These are phyloP conservation scores for Ascoidea asiatica DNA, from an alignment of 805 yeast genomes.

Conservation along the genomic window DNA sequence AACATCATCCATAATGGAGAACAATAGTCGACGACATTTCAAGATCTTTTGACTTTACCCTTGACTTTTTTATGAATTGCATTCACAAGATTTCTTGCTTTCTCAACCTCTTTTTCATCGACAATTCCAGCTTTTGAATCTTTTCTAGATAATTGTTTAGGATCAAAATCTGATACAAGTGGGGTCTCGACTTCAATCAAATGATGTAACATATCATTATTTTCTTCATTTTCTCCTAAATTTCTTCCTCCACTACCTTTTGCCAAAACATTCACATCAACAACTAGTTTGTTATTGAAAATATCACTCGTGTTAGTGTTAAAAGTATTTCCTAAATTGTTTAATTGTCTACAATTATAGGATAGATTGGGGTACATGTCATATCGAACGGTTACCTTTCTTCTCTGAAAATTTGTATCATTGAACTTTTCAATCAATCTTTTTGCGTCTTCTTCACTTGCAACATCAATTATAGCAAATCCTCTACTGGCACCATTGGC, in stretches of 20 bases:
- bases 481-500: conserved; percentile 35
- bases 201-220: too few species aligned
- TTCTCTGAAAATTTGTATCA: conserved; percentile 41
- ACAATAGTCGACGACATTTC: too few species aligned
- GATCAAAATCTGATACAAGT: too few species aligned
- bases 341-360: background rate
- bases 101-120: background rate
- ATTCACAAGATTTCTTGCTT: background rate
- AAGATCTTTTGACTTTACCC: too few species aligned
- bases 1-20: too few species aligned
- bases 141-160: too few species aligned
- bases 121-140: background rate
- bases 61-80: background rate
- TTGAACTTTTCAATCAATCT: conserved; percentile 36
- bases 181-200: background rate
- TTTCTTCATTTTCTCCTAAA: background rate
- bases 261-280: too few species aligned
- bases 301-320: too few species aligned
- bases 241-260: background rate
- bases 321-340: too few species aligned
- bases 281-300: too few species aligned
- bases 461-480: conserved; percentile 49
- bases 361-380: conserved; percentile 33
- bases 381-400: conserved; percentile 45
- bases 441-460: conserved; percentile 29